phyloP scores from a whole-genome alignment of 139 green algal species.

The Chlorella sorokiniana region DNA sequence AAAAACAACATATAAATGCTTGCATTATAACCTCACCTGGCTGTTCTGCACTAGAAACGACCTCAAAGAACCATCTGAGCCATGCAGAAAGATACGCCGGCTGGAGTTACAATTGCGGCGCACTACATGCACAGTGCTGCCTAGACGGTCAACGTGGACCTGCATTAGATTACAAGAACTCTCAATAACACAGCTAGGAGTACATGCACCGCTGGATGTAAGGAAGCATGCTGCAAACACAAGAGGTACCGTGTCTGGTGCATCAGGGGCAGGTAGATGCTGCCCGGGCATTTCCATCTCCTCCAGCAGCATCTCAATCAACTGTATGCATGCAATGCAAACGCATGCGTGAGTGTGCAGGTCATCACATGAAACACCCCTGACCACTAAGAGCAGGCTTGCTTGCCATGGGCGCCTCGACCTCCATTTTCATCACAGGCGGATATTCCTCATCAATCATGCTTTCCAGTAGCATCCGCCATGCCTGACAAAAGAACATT shows the following conservation, averaged over 20 bases:
- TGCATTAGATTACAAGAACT: slow-evolving; percentile 2
- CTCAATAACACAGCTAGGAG: neutral
- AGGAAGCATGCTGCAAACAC: neutral
- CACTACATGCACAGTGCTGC: slow-evolving; percentile 75
- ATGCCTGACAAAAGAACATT: slow-evolving; percentile 38
- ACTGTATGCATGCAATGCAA: neutral
- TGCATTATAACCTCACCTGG: slow-evolving; percentile 7
- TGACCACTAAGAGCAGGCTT: no score
- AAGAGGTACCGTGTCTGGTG: slow-evolving; percentile 29
- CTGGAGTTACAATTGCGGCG: slow-evolving; percentile 79
- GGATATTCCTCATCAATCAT: slow-evolving; percentile 85
- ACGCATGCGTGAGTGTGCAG: neutral
- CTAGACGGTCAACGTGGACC: slow-evolving; percentile 86
- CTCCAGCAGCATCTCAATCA: slow-evolving; percentile 70
- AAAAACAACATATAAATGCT: neutral
- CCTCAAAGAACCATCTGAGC: slow-evolving; percentile 78
- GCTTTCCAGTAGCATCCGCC: slow-evolving; percentile 74
- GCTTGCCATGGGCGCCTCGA: slow-evolving; percentile 72
- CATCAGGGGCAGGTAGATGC: slow-evolving; percentile 65
- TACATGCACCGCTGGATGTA: neutral
- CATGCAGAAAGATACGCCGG: slow-evolving; percentile 82
- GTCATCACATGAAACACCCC: neutral
- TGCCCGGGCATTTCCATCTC: slow-evolving; percentile 95
- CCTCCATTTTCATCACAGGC: slow-evolving; percentile 75
- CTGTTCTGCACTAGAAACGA: slow-evolving; percentile 85